Percentiles rank a stretch among this genome's conserved stretches.
phyloP scores from a whole-genome alignment of 805 yeast species.

The Scheffersomyces spartinae region DNA sequence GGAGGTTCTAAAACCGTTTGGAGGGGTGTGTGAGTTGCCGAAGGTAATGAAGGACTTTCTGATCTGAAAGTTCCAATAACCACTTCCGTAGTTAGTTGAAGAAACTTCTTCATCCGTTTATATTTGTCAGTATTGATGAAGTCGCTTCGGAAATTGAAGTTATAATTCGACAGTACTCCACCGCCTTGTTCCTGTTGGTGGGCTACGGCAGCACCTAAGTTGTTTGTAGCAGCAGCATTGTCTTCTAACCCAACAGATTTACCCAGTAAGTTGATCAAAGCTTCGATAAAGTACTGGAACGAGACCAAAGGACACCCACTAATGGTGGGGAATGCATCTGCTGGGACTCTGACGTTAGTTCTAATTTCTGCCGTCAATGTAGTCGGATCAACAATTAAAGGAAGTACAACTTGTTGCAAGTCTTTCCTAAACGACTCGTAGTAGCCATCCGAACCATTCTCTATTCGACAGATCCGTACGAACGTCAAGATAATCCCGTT shows the following conservation, averaged over 20 bases:
- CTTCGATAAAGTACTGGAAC: slow-evolving; percentile 79
- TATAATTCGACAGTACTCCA: too few relatives aligned
- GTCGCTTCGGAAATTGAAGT: slow-evolving; percentile 13
- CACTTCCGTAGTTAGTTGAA: slow-evolving; percentile 72
- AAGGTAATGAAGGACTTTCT: slow-evolving; percentile 8
- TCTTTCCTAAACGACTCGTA: slow-evolving; percentile 75
- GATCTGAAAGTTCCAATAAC: slow-evolving; percentile 69
- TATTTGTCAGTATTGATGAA: slow-evolving; percentile 73
- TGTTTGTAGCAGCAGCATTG: slow-evolving; percentile 6
- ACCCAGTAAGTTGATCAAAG: slow-evolving; percentile 68
- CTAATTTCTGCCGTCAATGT: slow-evolving; percentile 45
- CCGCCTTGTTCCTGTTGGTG: slow-evolving; percentile 2
- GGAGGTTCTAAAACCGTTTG: slow-evolving; percentile 5
- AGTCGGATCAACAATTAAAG: slow-evolving; percentile 65
- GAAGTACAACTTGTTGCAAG: slow-evolving; percentile 63
- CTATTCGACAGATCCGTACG: slow-evolving; percentile 64
- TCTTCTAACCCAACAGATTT: slow-evolving; percentile 28
- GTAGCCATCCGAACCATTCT: slow-evolving; percentile 45
- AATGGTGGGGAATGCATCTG: slow-evolving; percentile 80
- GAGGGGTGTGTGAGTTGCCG: slow-evolving; percentile 2
- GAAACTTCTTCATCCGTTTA: slow-evolving; percentile 64
- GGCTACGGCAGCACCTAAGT: too few relatives aligned
- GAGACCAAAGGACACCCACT: slow-evolving; percentile 59
- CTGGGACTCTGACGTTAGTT: slow-evolving; percentile 61
- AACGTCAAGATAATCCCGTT: slow-evolving; percentile 71